These are phyloP conservation scores for Akanthomyces muscarius DNA, from an alignment of 2,329 filamentous ascomycete species.

Conservation along the genomic window DNA sequence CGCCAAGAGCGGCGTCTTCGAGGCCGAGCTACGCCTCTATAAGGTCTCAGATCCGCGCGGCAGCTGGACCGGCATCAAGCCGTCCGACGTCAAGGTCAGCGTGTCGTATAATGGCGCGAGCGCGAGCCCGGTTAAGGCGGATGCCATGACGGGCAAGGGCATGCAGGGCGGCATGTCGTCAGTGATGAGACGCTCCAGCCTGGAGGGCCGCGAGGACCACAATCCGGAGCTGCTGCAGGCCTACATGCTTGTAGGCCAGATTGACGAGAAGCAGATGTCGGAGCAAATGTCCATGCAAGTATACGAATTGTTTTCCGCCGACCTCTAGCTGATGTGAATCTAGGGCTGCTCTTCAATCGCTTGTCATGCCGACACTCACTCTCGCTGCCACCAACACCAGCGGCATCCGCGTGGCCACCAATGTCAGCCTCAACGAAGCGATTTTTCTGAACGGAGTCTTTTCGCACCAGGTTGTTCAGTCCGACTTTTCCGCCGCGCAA, in stretches of 20 bases:
- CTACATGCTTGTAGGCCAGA: slow-evolving; percentile 65
- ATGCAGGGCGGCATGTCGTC: slow-evolving; percentile 19
- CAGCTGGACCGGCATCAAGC: slow-evolving; percentile 48
- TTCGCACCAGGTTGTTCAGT: slow-evolving; percentile 52
- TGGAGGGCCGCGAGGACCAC: slow-evolving; percentile 16
- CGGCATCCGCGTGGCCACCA: slow-evolving; percentile 54
- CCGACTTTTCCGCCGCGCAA: slow-evolving; percentile 45
- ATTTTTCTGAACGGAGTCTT: slow-evolving; percentile 70
- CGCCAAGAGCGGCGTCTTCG: slow-evolving; percentile 63
- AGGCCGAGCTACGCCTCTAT: slow-evolving; percentile 73
- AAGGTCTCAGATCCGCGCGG: slow-evolving; percentile 59
- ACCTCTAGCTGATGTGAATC: slow-evolving; percentile 17
- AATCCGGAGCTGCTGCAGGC: slow-evolving; percentile 51
- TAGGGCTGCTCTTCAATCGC: slow-evolving; percentile 55
- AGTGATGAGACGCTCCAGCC: background rate
- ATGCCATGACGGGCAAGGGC: slow-evolving; percentile 25
- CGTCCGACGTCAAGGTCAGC: slow-evolving; percentile 50
- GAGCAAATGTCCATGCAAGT: slow-evolving; percentile 58
- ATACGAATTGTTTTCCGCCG: too few relatives aligned
- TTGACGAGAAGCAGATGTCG: slow-evolving; percentile 54
- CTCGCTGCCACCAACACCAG: slow-evolving; percentile 54
- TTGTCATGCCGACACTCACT: slow-evolving; percentile 65
- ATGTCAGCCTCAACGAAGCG: slow-evolving; percentile 65
- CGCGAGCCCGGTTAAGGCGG: slow-evolving; percentile 27
- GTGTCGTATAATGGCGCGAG: slow-evolving; percentile 52